These are phyloP conservation scores for Apiospora pterosperma DNA, from an alignment of 2,329 filamentous ascomycete genomes.

Conservation along the genomic window DNA sequence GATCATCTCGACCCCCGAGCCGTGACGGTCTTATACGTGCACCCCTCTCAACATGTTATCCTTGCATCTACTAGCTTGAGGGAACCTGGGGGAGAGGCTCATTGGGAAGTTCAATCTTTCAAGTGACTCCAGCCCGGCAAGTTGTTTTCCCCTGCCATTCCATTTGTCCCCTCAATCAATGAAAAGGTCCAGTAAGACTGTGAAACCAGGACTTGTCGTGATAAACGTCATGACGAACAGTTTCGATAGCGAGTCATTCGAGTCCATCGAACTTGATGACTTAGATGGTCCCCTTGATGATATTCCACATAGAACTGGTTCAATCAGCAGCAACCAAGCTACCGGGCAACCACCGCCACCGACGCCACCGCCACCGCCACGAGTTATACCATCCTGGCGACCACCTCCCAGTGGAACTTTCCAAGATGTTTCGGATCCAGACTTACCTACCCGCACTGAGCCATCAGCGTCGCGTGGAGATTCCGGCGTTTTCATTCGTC, in stretches of 20 bases:
- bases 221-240: not conserved
- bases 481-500: not conserved
- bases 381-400: not conserved
- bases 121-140: too few relatives aligned
- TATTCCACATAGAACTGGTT: not conserved
- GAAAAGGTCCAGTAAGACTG: not conserved
- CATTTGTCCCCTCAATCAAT: not conserved
- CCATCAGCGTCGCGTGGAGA: not conserved
- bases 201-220: not conserved
- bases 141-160: too few relatives aligned
- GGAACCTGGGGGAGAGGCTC: too few relatives aligned
- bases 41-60: too few relatives aligned
- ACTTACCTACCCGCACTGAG: not conserved
- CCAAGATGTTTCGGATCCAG: not conserved
- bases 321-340: not conserved
- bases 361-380: not conserved
- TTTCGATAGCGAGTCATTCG: not conserved
- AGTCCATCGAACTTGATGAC: not conserved
- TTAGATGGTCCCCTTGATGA: not conserved
- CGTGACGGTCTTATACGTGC: too few relatives aligned
- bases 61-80: too few relatives aligned
- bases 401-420: not conserved
- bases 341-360: not conserved
- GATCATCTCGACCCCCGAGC: too few relatives aligned
- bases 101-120: not conserved